Base-by-base conservation (phyloP, 2,329 filamentous ascomycete genomes). In the Penicillium sp. region DNA sequence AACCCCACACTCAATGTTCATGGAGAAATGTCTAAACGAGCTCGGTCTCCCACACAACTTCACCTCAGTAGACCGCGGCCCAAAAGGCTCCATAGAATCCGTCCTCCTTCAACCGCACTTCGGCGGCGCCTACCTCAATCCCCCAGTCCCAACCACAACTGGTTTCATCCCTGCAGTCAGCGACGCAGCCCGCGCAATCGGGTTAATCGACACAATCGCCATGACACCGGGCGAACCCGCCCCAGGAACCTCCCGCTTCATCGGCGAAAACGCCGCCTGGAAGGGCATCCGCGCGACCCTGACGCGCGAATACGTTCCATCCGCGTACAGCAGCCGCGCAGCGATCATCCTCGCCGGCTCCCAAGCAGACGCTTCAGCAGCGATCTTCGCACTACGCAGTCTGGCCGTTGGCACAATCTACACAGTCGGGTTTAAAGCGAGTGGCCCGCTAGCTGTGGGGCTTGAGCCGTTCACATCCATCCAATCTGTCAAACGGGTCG, bases 11-110 rank as follows among this genome's bases (percentile, higher is more conserved):
- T 89, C 89, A 5, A 89, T 89, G 61, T 95, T 95, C 71, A 93
- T 93, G 71, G 90, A 93, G 69, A 95, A 90, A 68, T 90, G 88
- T 65, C 88, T 90, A 73, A 90, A 90, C 67, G 88, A 90, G 68
- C 82, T 95, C 10, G 90, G 91, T n/a, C 78, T 95, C n/a, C 91
- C 91, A 12, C 90, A 95, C 68, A 86, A 89, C 48, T 90, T 94
- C 64, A 83, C 85, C 15, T 87, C 89, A 38, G 86, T 93, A 9
- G 90, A 93, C 71, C 82, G 89, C 54, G 85, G 86, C 4, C 81
- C 85, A 5, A 86, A 83, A 62, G 85, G 84, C 1, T 83, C 85
- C 17, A 83, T 94, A 60, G 89, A 93, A 70, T 79, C 85, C 0
- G 87, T 90, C 73, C 86, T 91, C 66, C 84, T 86, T 57, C 87